phyloP scores from a whole-genome alignment of 352 stramenopile genomes.

The Pythium apleroticum region DNA sequence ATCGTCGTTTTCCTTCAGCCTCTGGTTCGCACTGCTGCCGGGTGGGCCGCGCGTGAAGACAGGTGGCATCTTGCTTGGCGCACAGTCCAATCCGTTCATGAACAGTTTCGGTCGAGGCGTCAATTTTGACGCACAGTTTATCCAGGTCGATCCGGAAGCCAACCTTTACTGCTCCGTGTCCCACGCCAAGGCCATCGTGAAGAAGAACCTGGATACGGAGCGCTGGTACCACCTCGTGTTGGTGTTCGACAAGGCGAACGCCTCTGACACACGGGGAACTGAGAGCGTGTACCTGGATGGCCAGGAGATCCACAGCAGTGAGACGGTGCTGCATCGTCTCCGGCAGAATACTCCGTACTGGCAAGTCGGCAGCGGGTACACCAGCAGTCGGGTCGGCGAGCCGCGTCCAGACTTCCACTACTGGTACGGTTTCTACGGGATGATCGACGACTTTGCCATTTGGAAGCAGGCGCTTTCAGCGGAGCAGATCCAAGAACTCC shows the following conservation, averaged over 20 bases:
- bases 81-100: conserved; percentile 31
- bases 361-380: conserved; percentile 54
- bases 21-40: not conserved
- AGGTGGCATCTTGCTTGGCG: conserved; percentile 33
- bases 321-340: conserved; percentile 28
- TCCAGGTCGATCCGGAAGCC: conserved; percentile 33
- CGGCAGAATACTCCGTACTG: conserved; percentile 38
- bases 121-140: conserved; percentile 31
- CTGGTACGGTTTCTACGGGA: conserved; percentile 62
- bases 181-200: conserved; percentile 12
- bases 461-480: conserved; percentile 26
- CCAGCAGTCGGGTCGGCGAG: conserved; percentile 35
- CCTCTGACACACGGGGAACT: conserved; percentile 8
- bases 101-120: conserved; percentile 29
- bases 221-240: conserved; percentile 70
- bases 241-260: conserved; percentile 35
- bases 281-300: conserved; percentile 50
- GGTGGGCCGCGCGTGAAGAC: not conserved
- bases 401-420: conserved; percentile 42
- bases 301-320: conserved; percentile 32
- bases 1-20: not conserved
- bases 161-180: conserved; percentile 43
- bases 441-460: conserved; percentile 47
- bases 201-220: not conserved
- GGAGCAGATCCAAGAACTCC: not conserved